phyloP scores from a whole-genome alignment of 2,329 filamentous ascomycete species.

The Scleromitrula shiraiana region DNA sequence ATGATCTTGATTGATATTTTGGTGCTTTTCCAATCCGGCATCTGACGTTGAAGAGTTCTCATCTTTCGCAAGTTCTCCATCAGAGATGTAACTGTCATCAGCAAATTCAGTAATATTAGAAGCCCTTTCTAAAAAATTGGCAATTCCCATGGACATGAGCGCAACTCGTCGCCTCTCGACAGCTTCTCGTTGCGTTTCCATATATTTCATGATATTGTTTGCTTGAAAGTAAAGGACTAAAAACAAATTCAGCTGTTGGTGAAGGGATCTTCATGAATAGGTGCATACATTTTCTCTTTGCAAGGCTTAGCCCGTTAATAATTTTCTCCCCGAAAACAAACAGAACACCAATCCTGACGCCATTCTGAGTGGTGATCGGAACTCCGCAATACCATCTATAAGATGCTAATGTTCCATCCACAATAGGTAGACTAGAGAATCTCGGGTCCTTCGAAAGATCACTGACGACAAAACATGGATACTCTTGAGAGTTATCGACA shows the following conservation, averaged over 20 bases:
- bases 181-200: conserved; percentile 45
- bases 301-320: background rate
- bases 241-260: conserved; percentile 13
- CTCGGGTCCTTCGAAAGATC: conserved; percentile 10
- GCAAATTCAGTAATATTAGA: background rate
- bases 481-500: background rate
- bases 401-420: conserved; percentile 4
- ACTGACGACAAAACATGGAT: conserved; percentile 10
- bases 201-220: conserved; percentile 46
- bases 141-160: conserved; percentile 44
- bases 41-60: background rate
- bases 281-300: conserved; percentile 8
- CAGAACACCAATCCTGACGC: conserved; percentile 43
- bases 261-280: too few species aligned
- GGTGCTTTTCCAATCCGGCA: too few species aligned
- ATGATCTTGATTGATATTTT: background rate
- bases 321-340: conserved; percentile 44
- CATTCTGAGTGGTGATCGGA: conserved; percentile 7
- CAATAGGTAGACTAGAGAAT: conserved; percentile 11
- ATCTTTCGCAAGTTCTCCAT: background rate
- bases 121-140: conserved; percentile 40
- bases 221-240: conserved; percentile 43
- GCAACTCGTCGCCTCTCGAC: conserved; percentile 43
- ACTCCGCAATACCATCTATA: conserved; percentile 15
- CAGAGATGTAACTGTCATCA: background rate